phyloP scores from a whole-genome alignment of 225 moss, liverwort and hornwort genomes.

The Bryum argenteum region DNA sequence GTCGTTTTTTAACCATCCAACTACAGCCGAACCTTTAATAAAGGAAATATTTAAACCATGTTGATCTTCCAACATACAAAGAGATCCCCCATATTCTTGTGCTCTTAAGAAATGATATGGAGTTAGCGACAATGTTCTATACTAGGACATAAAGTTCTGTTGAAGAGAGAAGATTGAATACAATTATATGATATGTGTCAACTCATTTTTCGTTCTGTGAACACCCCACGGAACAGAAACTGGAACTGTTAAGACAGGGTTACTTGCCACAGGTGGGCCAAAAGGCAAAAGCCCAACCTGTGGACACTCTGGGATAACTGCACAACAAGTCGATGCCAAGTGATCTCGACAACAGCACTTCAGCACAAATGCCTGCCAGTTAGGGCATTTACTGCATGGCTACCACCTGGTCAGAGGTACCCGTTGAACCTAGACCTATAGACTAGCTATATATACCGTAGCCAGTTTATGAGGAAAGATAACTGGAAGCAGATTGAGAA shows the following conservation, averaged over 20 bases:
- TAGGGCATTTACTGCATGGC: conserved; percentile 48
- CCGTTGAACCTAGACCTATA: conserved; percentile 36
- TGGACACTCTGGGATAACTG: conserved; percentile 54
- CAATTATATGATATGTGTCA: conserved; percentile 5
- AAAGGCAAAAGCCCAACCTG: conserved; percentile 48
- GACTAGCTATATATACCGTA: conserved; percentile 31
- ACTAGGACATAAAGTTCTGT: neutral
- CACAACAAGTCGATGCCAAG: conserved; percentile 57
- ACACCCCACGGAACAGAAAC: conserved; percentile 21
- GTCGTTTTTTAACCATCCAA: conserved; percentile 29
- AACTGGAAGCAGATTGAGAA: conserved; percentile 17
- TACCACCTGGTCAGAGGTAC: conserved; percentile 45
- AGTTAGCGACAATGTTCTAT: conserved; percentile 20
- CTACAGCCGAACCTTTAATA: neutral
- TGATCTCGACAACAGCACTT: conserved; percentile 52
- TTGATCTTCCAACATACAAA: conserved; percentile 22
- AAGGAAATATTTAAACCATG: neutral
- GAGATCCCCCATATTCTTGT: neutral
- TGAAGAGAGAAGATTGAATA: conserved; percentile 7
- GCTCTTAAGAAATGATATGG: conserved; percentile 11
- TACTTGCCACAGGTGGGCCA: conserved; percentile 44
- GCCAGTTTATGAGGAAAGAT: conserved; percentile 29
- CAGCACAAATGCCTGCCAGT: conserved; percentile 57
- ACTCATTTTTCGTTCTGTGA: conserved; percentile 17
- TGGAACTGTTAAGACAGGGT: conserved; percentile 25